These are phyloP conservation scores for Bruguiera gymnorhiza DNA, from an alignment of 345 rosid genomes.

Conservation along the genomic window DNA sequence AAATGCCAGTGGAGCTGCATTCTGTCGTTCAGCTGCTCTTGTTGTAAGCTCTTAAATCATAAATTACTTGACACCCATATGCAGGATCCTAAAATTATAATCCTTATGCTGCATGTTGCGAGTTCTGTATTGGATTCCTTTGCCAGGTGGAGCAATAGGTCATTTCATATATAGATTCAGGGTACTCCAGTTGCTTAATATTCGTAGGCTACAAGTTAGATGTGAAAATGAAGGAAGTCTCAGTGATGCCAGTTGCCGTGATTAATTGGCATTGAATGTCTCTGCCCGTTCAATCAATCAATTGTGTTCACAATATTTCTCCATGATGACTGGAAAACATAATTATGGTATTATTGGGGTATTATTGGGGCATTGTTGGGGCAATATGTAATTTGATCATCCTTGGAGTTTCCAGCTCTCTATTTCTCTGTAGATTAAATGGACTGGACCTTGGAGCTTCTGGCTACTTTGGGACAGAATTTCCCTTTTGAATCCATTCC, in stretches of 20 bases:
- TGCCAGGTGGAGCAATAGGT: background rate
- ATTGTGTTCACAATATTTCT: background rate
- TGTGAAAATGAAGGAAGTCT: background rate
- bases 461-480: background rate
- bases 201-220: background rate
- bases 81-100: background rate
- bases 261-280: background rate
- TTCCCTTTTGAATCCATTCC: slow-evolving; percentile 6
- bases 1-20: slow-evolving; percentile 80
- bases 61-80: background rate
- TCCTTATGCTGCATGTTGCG: background rate
- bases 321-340: background rate
- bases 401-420: background rate
- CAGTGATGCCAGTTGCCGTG: background rate
- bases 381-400: background rate
- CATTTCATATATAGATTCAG: background rate
- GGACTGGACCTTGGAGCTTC: background rate
- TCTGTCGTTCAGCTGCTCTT: slow-evolving; percentile 86
- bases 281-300: background rate
- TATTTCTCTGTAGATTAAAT: background rate
- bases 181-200: background rate
- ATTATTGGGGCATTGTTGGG: background rate
- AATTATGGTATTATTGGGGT: background rate
- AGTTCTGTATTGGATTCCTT: no score
- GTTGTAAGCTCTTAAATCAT: slow-evolving; percentile 44